A percentile compares a stretch with the other conserved stretches of the same genome.
These are phyloP conservation scores for Pseudogymnoascus sp. DNA, from an alignment of 2,329 filamentous ascomycete species.

Conservation along the genomic window DNA sequence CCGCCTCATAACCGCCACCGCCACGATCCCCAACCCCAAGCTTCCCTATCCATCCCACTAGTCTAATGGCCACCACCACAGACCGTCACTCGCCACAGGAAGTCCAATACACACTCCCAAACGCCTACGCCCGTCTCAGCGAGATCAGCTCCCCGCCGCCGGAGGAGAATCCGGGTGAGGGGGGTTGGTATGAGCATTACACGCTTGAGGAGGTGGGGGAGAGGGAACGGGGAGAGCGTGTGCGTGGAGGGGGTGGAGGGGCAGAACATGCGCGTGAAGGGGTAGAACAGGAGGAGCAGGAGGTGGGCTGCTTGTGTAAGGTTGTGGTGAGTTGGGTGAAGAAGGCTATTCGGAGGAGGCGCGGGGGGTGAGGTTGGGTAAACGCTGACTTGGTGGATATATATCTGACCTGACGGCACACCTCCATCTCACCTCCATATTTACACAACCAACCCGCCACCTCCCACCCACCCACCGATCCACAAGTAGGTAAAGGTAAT, in stretches of 20 bases:
- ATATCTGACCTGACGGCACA: background rate
- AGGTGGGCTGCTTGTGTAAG: background rate
- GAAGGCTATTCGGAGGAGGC: background rate
- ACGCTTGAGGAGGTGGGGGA: background rate
- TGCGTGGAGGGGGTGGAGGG: background rate
- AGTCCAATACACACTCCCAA: background rate
- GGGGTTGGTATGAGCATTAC: background rate
- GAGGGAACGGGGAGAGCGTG: background rate
- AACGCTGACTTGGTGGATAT: background rate
- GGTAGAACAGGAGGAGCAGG: background rate
- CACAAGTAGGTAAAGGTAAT: too few species aligned
- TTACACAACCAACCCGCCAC: background rate
- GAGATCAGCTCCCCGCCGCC: background rate
- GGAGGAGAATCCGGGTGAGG: background rate
- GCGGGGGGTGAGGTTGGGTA: background rate
- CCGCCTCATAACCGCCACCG: background rate
- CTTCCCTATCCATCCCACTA: background rate
- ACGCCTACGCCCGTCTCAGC: background rate
- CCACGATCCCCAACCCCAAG: background rate
- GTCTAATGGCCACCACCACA: background rate
- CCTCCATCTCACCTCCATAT: background rate
- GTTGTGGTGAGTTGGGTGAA: background rate
- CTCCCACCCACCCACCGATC: background rate
- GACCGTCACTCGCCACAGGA: background rate
- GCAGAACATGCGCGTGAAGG: background rate